A percentile compares a stretch with the other conserved stretches of the same genome.
Evolutionary conservation across 2,329 filamentous ascomycete genomes (phyloP).

Genomic region (Knufia fluminis): DNA sequence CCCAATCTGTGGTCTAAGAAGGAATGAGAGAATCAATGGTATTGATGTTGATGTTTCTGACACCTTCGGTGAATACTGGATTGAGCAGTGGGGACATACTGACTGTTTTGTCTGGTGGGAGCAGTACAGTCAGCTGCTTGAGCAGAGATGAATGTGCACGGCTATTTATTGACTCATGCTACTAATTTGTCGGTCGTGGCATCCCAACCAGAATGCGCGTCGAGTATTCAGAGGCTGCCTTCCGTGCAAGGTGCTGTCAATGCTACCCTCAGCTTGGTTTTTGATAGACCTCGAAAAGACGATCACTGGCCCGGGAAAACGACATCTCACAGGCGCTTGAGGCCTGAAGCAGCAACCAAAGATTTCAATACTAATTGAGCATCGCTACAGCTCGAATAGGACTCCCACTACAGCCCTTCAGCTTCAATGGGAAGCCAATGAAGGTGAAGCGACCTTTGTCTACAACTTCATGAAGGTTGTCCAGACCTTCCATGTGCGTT

Average conservation of each 20-base stretch:
- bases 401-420: not conserved
- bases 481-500: slow-evolving; percentile 18
- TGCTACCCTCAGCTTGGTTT: too few species aligned
- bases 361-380: too few species aligned
- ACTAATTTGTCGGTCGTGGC: too few species aligned
- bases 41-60: slow-evolving; percentile 73
- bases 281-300: too few species aligned
- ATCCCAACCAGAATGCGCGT: too few species aligned
- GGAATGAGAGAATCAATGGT: slow-evolving; percentile 71
- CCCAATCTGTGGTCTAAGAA: slow-evolving; percentile 75
- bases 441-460: too few species aligned
- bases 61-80: slow-evolving; percentile 95
- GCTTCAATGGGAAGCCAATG: not conserved
- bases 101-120: slow-evolving; percentile 81
- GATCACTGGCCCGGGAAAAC: not conserved
- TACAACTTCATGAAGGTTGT: slow-evolving; percentile 8
- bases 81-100: slow-evolving; percentile 75
- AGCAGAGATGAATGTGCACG: slow-evolving; percentile 47
- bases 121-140: slow-evolving; percentile 60
- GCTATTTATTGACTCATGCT: not conserved
- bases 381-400: not conserved
- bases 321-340: too few species aligned
- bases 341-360: too few species aligned
- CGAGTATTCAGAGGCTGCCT: too few species aligned
- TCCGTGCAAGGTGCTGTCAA: too few species aligned